Percentiles rank a stretch among this genome's conserved stretches.
These are phyloP conservation scores for Malassezia nana DNA, from an alignment of 1,284 basidiomycete species.

Conservation along the genomic window DNA sequence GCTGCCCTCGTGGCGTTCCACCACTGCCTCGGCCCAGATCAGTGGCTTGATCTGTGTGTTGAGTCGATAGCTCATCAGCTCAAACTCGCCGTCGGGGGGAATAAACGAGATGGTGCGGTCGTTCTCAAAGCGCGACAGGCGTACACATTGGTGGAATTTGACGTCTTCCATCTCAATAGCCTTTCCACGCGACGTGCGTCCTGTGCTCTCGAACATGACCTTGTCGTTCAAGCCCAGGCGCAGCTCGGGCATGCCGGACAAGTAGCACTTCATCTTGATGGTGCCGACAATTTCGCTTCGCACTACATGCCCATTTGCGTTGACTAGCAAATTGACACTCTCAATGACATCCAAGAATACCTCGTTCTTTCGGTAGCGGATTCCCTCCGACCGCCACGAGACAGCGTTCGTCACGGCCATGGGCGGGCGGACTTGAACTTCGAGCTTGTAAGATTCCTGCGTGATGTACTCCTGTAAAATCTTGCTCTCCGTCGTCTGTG, in stretches of 20 bases:
- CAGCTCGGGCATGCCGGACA: slow-evolving; percentile 96
- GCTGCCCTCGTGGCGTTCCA: slow-evolving; percentile 85
- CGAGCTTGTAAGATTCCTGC: slow-evolving; percentile 95
- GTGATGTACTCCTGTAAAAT: slow-evolving; percentile 99
- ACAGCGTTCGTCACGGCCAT: slow-evolving; percentile 98
- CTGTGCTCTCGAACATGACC: slow-evolving; percentile 97
- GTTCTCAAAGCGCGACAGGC: slow-evolving; percentile 97
- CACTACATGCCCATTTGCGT: slow-evolving; percentile 91
- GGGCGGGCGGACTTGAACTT: slow-evolving; percentile 87
- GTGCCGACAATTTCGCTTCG: slow-evolving; percentile 94
- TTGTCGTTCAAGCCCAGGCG: slow-evolving; percentile 95
- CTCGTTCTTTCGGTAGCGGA: slow-evolving; percentile 96
- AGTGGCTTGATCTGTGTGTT: slow-evolving; percentile 94
- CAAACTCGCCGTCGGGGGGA: slow-evolving; percentile 96
- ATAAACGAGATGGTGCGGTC: slow-evolving; percentile 99
- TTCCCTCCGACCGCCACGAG: slow-evolving; percentile 95
- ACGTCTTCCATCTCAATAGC: slow-evolving; percentile 99
- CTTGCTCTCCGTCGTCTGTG: slow-evolving; percentile 98
- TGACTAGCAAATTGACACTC: slow-evolving; percentile 91
- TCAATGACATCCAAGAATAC: slow-evolving; percentile 98
- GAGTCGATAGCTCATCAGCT: slow-evolving; percentile 92
- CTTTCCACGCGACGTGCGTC: slow-evolving; percentile 86
- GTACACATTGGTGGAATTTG: slow-evolving; percentile 99
- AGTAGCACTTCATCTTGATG: slow-evolving; percentile 99
- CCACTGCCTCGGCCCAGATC: slow-evolving; percentile 93